A percentile compares a stretch with the other conserved stretches of the same genome.
Conservation (phyloP, 331 rosid species). For the Acacia concinna region DNA sequence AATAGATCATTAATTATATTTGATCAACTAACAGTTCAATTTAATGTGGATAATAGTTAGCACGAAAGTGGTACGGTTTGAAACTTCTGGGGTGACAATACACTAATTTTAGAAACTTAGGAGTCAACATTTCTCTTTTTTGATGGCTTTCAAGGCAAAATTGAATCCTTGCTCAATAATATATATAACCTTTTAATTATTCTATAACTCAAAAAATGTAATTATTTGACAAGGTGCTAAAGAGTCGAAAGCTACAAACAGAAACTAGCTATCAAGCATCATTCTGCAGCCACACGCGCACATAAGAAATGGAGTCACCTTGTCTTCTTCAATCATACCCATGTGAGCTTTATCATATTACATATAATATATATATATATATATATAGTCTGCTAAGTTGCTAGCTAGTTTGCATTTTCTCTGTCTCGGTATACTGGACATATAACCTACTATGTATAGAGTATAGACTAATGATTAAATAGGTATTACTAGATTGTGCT, state of each 20-base stretch:
- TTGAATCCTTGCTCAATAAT: too few species aligned
- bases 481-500: conserved; percentile 1
- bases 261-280: not conserved
- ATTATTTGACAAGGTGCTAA: not conserved
- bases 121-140: too few species aligned
- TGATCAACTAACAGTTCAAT: too few species aligned
- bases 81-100: too few species aligned
- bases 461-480: not conserved
- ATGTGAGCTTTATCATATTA: not conserved
- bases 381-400: not conserved
- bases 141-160: too few species aligned
- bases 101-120: too few species aligned
- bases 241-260: conserved; percentile 5
- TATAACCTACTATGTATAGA: not conserved
- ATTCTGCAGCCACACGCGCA: not conserved
- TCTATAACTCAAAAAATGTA: not conserved
- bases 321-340: not conserved
- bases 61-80: too few species aligned
- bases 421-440: not conserved
- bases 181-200: too few species aligned
- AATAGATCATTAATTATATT: too few species aligned
- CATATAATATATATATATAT: not conserved
- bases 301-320: not conserved
- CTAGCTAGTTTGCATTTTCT: conserved; percentile 2
- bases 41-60: too few species aligned